Conservation (phyloP, 2,329 filamentous ascomycete genomes). For the Colletotrichum sp. region DNA sequence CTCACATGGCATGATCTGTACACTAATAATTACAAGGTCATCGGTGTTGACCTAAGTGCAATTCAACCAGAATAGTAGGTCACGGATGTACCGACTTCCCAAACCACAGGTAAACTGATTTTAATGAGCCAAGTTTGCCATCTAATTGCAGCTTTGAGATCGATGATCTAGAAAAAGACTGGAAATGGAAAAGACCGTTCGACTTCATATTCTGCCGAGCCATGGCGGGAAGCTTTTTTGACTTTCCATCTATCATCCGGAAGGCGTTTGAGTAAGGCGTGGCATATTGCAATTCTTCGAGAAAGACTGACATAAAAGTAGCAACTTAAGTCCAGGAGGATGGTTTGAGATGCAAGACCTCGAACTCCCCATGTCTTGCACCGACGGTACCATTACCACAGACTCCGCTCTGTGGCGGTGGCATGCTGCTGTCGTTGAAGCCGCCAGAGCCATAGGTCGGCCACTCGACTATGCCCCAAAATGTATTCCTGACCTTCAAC, state of each 20-base stretch:
- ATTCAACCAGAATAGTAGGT: conserved; percentile 41
- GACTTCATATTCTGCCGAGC: conserved; percentile 45
- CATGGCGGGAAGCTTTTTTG: conserved; percentile 30
- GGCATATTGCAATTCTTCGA: background rate
- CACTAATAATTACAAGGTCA: conserved; percentile 25
- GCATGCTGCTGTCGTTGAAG: conserved; percentile 32
- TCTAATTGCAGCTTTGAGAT: conserved; percentile 54
- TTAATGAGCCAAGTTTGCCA: conserved; percentile 39
- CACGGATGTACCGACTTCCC: background rate
- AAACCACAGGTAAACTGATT: background rate
- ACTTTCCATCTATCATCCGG: conserved; percentile 17
- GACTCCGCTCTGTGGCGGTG: conserved; percentile 34
- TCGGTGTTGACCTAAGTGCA: conserved; percentile 47
- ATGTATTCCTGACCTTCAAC: conserved; percentile 26
- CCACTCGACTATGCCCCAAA: conserved; percentile 29
- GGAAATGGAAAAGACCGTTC: conserved; percentile 42
- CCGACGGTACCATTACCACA: conserved; percentile 33
- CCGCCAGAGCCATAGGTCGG: conserved; percentile 31
- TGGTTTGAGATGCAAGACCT: conserved; percentile 36
- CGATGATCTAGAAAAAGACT: conserved; percentile 45
- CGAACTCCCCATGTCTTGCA: conserved; percentile 30
- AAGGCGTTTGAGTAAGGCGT: background rate
- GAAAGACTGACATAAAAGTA: background rate
- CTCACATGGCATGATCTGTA: no score
- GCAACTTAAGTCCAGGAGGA: conserved; percentile 34